Evolutionary conservation across 169 alveolate species (phyloP), one percentile per base, ranked within the genome.

Genomic region (Theileria parva): DNA sequence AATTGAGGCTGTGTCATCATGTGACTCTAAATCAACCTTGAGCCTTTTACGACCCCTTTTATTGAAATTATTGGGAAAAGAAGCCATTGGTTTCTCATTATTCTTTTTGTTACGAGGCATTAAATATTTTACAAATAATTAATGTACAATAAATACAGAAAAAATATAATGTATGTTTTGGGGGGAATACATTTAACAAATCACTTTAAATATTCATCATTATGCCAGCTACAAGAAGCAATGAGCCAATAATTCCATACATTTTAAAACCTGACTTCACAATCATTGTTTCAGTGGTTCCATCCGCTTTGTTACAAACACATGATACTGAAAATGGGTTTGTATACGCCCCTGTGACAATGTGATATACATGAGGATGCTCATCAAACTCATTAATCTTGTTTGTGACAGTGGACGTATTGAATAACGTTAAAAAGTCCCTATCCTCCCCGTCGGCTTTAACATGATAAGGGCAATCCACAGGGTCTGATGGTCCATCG

Each of bases 401-500:
- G 66, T 69, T 34, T 19, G 13, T 69, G 6, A 9, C 11, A n/a
- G 5, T 57, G 21, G 77, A 70, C 23, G 21, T 5, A 34, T 70
- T 23, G 30, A 75, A 75, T 19, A 67, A 21, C 6, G 63, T 5
- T 34, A 13, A n/a, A 12, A 75, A 15, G 6, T 61, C 27, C 9
- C 3, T 69, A 4, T 5, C 83, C 15, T 51, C 65, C 23, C 39
- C 68, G n/a, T 39, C 73, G 69, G 28, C 2, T 25, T 72, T 72
- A 19, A 68, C 81, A 17, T 7, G 5, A 21, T 6, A n/a, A 5
- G 83, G 83, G 80, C 85, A 75, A 13, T 12, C 17, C 28, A 85
- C 32, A 61, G 83, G 83, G 32, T 66, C 73, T 2, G 83, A 75
- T 17, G 5, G n/a, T 21, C 83, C 83, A 57, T 75, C 83, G 25